Base-by-base conservation (phyloP, 2,329 filamentous ascomycete species). In the Fusarium floridanum region DNA sequence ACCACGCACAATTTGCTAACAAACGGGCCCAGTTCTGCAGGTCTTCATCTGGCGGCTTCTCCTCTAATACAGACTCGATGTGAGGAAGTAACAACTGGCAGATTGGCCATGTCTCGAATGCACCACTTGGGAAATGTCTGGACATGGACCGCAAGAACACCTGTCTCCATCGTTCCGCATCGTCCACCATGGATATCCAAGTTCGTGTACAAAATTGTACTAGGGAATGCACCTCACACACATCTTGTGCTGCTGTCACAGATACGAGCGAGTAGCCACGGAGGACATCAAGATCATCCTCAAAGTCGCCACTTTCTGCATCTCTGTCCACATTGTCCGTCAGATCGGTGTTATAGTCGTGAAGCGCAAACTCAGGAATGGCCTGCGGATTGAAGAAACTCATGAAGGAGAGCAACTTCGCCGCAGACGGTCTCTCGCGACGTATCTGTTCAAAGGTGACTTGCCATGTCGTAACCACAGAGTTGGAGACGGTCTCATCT, bases 311-410 rank as follows among this genome's bases (percentile, higher is more conserved):
- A n/a, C 34, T 50, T 16, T 53, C 34, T 27, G 14, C n/a, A 36
- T 55, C 50, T 17, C 53, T 41, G 10, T 60, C 64, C 3, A 14
- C 3, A 29, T 50, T 17, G 27, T 37, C 20, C 24, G 16, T 63
- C 12, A 39, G 2, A 36, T 20, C 14, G n/a, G 4, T 29, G 6
- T 8, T 32, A 12, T 72, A 72, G 24, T 61, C 14, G 1, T 29
- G 12, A 4, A 73, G 39, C 1, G 39, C n/a, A 9, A 76, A 71
- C 2, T 57, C 16, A 0, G 72, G 70, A 5, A 75, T 75, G 0
- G 55, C 64, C 6, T 73, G 45, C 0, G 60, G 67, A 20, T 75
- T 69, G 8, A 75, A 74, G 17, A 74, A 68, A 9, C 73, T 75
- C 63, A 76, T 72, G 4, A 76, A 72, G 0, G 62, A 67, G 4